A percentile compares a stretch with the other conserved stretches of the same genome.
These are phyloP conservation scores for Diaporthe sp. DNA, from an alignment of 2,329 filamentous ascomycete genomes.

Conservation along the genomic window DNA sequence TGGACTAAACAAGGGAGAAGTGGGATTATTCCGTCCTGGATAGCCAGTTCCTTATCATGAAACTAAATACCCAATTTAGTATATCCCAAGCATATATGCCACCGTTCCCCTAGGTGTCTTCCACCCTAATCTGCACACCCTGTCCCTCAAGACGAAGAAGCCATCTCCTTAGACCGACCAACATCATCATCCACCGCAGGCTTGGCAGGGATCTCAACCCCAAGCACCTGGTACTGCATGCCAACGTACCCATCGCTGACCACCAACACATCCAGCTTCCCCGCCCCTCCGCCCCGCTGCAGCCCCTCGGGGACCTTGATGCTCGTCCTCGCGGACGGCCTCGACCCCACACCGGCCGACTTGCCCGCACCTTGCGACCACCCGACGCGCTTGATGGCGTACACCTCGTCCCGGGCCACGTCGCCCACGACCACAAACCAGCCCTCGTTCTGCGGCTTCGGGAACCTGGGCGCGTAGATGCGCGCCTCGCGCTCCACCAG, in stretches of 20 bases:
- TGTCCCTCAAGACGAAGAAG: slow-evolving; percentile 19
- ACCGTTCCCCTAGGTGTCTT: rapidly evolving
- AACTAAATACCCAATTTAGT: background rate
- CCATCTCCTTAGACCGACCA: slow-evolving; percentile 57
- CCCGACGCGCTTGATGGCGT: slow-evolving; percentile 87
- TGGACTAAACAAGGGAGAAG: too few species aligned
- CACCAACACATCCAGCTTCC: slow-evolving; percentile 80
- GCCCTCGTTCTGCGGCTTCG: slow-evolving; percentile 94
- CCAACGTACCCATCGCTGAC: slow-evolving; percentile 91
- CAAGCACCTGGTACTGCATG: slow-evolving; percentile 68
- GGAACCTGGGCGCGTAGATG: slow-evolving; percentile 90
- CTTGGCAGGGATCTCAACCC: slow-evolving; percentile 65
- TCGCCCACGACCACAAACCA: slow-evolving; percentile 89
- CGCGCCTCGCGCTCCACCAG: slow-evolving; percentile 75
- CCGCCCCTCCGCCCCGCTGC: slow-evolving; percentile 52
- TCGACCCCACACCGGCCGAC: slow-evolving; percentile 56
- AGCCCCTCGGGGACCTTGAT: slow-evolving; percentile 71
- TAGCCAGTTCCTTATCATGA: background rate
- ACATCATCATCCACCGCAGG: slow-evolving; percentile 64
- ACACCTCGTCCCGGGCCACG: slow-evolving; percentile 77
- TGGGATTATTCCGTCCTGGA: background rate
- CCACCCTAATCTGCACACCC: too few species aligned
- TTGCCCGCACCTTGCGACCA: slow-evolving; percentile 66
- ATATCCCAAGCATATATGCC: background rate
- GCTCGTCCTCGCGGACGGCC: slow-evolving; percentile 66